phyloP scores from a whole-genome alignment of 495 filamentous ascomycete genomes.

The Alectoria sarmentosa region DNA sequence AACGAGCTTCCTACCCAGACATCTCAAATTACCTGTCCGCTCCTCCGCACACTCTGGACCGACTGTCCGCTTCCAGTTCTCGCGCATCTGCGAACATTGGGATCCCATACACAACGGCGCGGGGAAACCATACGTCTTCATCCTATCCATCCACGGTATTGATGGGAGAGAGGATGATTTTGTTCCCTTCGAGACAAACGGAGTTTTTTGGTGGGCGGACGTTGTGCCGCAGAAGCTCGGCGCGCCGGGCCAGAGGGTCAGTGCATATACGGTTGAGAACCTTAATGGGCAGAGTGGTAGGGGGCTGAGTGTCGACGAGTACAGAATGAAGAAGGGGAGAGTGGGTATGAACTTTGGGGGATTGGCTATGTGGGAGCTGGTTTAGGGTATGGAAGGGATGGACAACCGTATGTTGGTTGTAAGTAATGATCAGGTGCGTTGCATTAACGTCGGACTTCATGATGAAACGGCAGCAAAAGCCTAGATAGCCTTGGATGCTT shows the following conservation, averaged over 20 bases:
- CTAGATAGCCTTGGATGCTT: neutral
- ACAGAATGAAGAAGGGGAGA: conserved; percentile 49
- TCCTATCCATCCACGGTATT: conserved; percentile 55
- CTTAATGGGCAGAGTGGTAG: conserved; percentile 58
- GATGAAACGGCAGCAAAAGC: neutral
- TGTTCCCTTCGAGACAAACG: conserved; percentile 60
- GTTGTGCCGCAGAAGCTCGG: conserved; percentile 59
- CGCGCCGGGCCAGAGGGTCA: conserved; percentile 56
- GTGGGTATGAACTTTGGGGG: conserved; percentile 54
- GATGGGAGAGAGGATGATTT: conserved; percentile 62
- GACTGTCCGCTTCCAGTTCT: conserved; percentile 65
- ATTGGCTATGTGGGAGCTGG: conserved; percentile 65
- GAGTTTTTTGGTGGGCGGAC: conserved; percentile 68
- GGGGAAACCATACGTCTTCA: conserved; percentile 56
- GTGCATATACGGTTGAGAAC: conserved; percentile 53
- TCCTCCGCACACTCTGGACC: conserved; percentile 39
- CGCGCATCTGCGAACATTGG: conserved; percentile 74
- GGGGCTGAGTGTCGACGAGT: conserved; percentile 63
- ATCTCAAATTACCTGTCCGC: conserved; percentile 50
- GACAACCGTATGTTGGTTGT: neutral
- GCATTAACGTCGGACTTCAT: neutral
- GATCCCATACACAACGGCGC: conserved; percentile 54
- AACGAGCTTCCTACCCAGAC: conserved; percentile 51
- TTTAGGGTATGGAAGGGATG: conserved; percentile 29
- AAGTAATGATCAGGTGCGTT: neutral